Conservation (phyloP, 495 filamentous ascomycete genomes). For the Daldinia concentrica region DNA sequence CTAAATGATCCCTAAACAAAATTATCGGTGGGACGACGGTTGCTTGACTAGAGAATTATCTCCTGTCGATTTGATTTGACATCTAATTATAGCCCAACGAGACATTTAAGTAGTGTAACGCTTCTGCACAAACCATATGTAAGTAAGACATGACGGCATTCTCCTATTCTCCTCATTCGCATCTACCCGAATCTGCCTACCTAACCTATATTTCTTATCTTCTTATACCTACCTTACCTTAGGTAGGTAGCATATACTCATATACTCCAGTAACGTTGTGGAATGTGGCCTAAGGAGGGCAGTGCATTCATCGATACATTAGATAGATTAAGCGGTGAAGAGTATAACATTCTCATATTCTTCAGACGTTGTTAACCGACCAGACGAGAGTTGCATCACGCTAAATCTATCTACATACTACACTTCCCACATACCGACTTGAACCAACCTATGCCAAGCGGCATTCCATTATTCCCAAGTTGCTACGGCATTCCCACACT, state of each 20-base stretch:
- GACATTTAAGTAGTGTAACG: constrained; percentile 37
- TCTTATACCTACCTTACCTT: too few relatives aligned
- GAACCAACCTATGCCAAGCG: constrained; percentile 23
- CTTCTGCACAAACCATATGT: constrained; percentile 36
- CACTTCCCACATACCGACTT: not conserved
- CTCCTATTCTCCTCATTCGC: constrained; percentile 3
- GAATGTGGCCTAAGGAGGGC: constrained; percentile 23
- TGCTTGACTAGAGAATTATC: constrained; percentile 19
- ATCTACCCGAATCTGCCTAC: too few relatives aligned
- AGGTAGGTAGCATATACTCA: too few relatives aligned
- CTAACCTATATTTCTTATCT: too few relatives aligned
- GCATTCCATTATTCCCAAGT: constrained; percentile 39
- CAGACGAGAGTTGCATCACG: constrained; percentile 8
- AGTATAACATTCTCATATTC: constrained; percentile 25
- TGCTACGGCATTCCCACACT: constrained; percentile 40
- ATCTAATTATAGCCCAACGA: constrained; percentile 39
- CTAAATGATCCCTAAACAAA: constrained; percentile 15
- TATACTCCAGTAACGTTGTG: constrained; percentile 30
- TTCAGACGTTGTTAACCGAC: constrained; percentile 7
- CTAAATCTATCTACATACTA: not conserved
- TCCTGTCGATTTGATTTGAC: constrained; percentile 30
- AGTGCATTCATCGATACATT: constrained; percentile 25
- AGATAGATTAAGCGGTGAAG: constrained; percentile 32
- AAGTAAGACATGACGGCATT: constrained; percentile 34
- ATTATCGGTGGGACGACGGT: constrained; percentile 29